Evolutionary conservation across 2,329 filamentous ascomycete genomes (phyloP).

Genomic region (Fulvia fulva): DNA sequence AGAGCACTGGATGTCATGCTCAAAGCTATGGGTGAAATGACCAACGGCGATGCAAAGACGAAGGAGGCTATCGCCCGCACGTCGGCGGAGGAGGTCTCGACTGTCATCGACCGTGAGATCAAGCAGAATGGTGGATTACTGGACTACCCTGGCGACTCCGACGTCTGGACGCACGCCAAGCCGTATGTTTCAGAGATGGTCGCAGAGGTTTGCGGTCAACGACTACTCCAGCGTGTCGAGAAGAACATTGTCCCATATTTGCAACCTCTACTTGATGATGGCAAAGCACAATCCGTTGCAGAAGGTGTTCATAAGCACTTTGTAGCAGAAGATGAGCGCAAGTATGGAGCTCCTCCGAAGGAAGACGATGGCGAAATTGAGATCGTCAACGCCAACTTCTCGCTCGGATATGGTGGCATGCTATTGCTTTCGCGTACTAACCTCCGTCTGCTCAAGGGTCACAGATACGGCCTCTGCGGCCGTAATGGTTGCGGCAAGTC

Average conservation of each 20-base stretch:
- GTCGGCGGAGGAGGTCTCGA: slow-evolving; percentile 68
- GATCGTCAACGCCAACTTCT: slow-evolving; percentile 97
- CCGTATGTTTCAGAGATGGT: slow-evolving; percentile 80
- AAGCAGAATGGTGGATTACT: slow-evolving; percentile 63
- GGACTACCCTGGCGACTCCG: slow-evolving; percentile 57
- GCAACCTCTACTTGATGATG: slow-evolving; percentile 60
- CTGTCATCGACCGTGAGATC: slow-evolving; percentile 71
- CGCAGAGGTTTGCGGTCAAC: slow-evolving; percentile 79
- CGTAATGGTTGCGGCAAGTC: slow-evolving; percentile 98
- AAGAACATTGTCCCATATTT: slow-evolving; percentile 71
- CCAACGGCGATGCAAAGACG: slow-evolving; percentile 47
- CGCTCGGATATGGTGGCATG: slow-evolving; percentile 96
- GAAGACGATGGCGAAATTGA: slow-evolving; percentile 90
- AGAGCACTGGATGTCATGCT: slow-evolving; percentile 82
- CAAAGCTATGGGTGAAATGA: slow-evolving; percentile 75
- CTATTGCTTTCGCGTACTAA: slow-evolving; percentile 94
- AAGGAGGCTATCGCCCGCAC: slow-evolving; percentile 60
- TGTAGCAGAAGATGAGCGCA: slow-evolving; percentile 78
- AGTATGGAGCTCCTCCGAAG: slow-evolving; percentile 76
- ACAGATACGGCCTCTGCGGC: slow-evolving; percentile 94
- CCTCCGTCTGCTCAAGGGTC: slow-evolving; percentile 87
- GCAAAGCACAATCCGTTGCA: slow-evolving; percentile 62
- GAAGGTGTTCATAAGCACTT: slow-evolving; percentile 73
- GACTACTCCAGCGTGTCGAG: slow-evolving; percentile 69
- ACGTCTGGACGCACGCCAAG: slow-evolving; percentile 63